phyloP scores from a whole-genome alignment of 345 rosid genomes.

The Noccaea bulbosa region DNA sequence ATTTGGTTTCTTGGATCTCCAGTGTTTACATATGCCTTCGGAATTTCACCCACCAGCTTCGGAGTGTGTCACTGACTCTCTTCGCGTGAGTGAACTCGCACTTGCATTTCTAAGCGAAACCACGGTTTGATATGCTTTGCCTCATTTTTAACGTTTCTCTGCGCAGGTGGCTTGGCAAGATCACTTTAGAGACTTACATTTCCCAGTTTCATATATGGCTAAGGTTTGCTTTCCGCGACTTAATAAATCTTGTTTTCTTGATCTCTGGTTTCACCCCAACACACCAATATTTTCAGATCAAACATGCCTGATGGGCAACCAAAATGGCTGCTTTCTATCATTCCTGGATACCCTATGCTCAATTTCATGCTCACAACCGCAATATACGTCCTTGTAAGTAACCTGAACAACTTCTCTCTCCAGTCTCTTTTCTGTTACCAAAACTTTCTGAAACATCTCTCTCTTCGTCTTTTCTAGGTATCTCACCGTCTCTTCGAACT shows the following conservation, averaged over 20 bases:
- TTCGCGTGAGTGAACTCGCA: slow-evolving; percentile 64
- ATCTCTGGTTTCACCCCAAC: neutral
- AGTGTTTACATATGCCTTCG: slow-evolving; percentile 93
- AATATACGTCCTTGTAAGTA: slow-evolving; percentile 76
- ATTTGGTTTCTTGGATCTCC: slow-evolving; percentile 38
- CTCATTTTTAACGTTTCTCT: slow-evolving; percentile 30
- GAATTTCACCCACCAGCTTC: slow-evolving; percentile 84
- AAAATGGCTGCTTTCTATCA: slow-evolving; percentile 91
- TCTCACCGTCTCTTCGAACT: slow-evolving; percentile 82
- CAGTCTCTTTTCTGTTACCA: neutral
- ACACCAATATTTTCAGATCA: slow-evolving; percentile 53
- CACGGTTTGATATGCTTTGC: slow-evolving; percentile 20
- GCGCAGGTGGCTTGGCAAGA: slow-evolving; percentile 91
- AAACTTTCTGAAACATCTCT: slow-evolving; percentile 28
- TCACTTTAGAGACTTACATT: slow-evolving; percentile 92
- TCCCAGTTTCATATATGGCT: slow-evolving; percentile 98
- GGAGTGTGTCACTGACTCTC: slow-evolving; percentile 75
- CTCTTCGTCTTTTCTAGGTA: slow-evolving; percentile 53
- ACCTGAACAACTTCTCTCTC: slow-evolving; percentile 1
- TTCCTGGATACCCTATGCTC: slow-evolving; percentile 89
- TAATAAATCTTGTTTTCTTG: slow-evolving; percentile 11
- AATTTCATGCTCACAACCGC: slow-evolving; percentile 97
- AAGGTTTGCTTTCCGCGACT: slow-evolving; percentile 58
- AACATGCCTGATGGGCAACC: slow-evolving; percentile 92
- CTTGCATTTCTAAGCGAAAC: slow-evolving; percentile 18